phyloP scores from a whole-genome alignment of 495 filamentous ascomycete species.

The Aspergillus indologenus region DNA sequence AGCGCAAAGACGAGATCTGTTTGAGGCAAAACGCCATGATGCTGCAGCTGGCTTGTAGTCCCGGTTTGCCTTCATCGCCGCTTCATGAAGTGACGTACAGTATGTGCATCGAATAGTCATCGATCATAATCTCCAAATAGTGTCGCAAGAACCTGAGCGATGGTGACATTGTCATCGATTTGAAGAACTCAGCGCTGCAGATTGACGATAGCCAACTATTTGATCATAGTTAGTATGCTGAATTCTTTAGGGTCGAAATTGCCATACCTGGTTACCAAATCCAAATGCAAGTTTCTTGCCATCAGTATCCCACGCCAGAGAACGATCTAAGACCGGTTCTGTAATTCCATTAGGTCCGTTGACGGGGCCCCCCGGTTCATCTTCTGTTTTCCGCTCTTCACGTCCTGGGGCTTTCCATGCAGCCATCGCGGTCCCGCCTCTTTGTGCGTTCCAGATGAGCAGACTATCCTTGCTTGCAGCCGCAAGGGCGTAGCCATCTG shows the following conservation, averaged over 20 bases:
- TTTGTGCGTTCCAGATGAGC: slow-evolving; percentile 70
- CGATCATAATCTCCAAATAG: slow-evolving; percentile 4
- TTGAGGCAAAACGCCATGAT: neutral
- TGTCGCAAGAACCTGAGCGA: slow-evolving; percentile 8
- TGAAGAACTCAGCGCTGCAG: slow-evolving; percentile 36
- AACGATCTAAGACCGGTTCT: slow-evolving; percentile 40
- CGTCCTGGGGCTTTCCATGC: slow-evolving; percentile 50
- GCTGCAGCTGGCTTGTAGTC: neutral
- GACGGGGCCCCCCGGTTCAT: slow-evolving; percentile 24
- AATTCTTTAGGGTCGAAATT: neutral
- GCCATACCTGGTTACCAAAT: slow-evolving; percentile 62
- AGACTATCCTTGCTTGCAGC: slow-evolving; percentile 63
- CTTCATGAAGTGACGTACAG: neutral
- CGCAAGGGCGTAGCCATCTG: slow-evolving; percentile 68
- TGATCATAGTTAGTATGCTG: slow-evolving; percentile 11
- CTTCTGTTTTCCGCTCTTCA: slow-evolving; percentile 31
- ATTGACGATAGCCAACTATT: slow-evolving; percentile 45
- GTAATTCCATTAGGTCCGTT: slow-evolving; percentile 44
- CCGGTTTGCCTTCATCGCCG: neutral
- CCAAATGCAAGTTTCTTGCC: slow-evolving; percentile 73
- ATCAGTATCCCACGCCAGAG: slow-evolving; percentile 72
- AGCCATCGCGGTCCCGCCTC: slow-evolving; percentile 62
- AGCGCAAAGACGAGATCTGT: slow-evolving; percentile 1
- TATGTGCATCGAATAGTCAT: neutral
- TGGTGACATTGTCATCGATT: neutral